phyloP scores from a whole-genome alignment of 225 moss, liverwort and hornwort species.

The Physcomitrellopsis africana region DNA sequence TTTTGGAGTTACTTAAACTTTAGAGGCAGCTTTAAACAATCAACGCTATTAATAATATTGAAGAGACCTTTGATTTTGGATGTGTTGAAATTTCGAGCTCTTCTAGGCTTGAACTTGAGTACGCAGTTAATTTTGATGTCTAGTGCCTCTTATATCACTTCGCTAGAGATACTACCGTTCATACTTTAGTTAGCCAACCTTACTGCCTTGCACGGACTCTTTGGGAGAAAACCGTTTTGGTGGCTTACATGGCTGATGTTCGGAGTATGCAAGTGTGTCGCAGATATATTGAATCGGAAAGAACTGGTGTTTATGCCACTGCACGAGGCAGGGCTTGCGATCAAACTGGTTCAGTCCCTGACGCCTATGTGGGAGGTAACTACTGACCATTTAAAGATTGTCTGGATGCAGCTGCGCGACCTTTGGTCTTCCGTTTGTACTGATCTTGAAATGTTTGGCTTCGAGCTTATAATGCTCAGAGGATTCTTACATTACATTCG shows the following conservation, averaged over 20 bases:
- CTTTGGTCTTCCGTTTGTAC: not conserved
- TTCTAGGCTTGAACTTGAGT: not conserved
- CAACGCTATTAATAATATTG: constrained; percentile 3
- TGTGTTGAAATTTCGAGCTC: not conserved
- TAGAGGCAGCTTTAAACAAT: not conserved
- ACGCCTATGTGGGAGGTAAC: constrained; percentile 98
- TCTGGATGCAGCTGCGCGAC: not conserved
- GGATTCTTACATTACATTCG: not conserved
- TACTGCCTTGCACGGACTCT: too few species aligned
- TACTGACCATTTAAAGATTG: constrained; percentile 5
- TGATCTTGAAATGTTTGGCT: constrained; percentile 6
- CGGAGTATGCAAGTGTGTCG: constrained; percentile 12
- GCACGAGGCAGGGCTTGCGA: constrained; percentile 76
- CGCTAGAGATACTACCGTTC: not conserved
- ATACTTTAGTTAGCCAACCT: too few species aligned
- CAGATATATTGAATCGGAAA: constrained; percentile 88
- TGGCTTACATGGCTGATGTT: not conserved
- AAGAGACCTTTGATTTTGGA: constrained; percentile 9
- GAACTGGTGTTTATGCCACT: constrained; percentile 84
- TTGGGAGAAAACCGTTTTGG: not conserved
- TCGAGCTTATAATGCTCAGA: not conserved
- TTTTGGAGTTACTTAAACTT: constrained; percentile 10
- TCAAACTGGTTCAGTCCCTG: constrained; percentile 92
- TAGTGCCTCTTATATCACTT: not conserved
- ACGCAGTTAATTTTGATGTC: not conserved